phyloP scores from a whole-genome alignment of 2,329 filamentous ascomycete genomes.

The Phoma herbarum region DNA sequence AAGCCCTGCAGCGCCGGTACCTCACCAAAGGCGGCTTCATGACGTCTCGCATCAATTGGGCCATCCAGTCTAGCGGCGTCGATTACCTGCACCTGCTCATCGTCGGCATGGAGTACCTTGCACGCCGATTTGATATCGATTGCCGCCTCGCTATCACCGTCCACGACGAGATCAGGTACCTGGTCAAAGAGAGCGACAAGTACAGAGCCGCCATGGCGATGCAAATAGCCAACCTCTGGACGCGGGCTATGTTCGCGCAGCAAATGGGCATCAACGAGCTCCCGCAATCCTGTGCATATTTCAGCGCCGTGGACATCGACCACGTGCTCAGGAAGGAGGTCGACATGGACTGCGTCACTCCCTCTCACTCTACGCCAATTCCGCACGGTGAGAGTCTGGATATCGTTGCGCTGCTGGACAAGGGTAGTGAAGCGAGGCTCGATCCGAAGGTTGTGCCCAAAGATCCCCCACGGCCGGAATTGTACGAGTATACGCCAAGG shows the following conservation, averaged over 20 bases:
- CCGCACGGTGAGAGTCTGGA: constrained; percentile 87
- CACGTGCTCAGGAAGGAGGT: constrained; percentile 97
- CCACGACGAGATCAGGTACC: constrained; percentile 95
- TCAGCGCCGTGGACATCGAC: constrained; percentile 94
- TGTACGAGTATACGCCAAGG: constrained; percentile 74
- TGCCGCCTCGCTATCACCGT: constrained; percentile 92
- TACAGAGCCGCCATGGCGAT: constrained; percentile 92
- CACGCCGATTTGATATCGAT: constrained; percentile 81
- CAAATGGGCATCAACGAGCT: constrained; percentile 96
- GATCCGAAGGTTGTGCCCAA: constrained; percentile 69
- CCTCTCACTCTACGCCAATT: constrained; percentile 81
- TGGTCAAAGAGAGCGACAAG: constrained; percentile 84
- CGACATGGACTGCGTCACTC: constrained; percentile 96
- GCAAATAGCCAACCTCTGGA: constrained; percentile 95
- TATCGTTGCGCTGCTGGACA: constrained; percentile 78
- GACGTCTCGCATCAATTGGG: constrained; percentile 98
- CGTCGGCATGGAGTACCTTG: constrained; percentile 92
- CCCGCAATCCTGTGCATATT: constrained; percentile 93
- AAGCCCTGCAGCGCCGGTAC: constrained; percentile 88
- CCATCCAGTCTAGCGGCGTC: constrained; percentile 95
- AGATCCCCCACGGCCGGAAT: constrained; percentile 66
- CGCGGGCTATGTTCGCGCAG: constrained; percentile 94
- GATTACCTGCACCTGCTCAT: constrained; percentile 97
- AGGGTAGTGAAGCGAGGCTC: constrained; percentile 72
- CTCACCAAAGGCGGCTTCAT: constrained; percentile 91